Evolutionary conservation across 1,284 basidiomycete species (phyloP), one percentile per base, ranked within the genome.

Genomic region (Blastosporella zonata): DNA sequence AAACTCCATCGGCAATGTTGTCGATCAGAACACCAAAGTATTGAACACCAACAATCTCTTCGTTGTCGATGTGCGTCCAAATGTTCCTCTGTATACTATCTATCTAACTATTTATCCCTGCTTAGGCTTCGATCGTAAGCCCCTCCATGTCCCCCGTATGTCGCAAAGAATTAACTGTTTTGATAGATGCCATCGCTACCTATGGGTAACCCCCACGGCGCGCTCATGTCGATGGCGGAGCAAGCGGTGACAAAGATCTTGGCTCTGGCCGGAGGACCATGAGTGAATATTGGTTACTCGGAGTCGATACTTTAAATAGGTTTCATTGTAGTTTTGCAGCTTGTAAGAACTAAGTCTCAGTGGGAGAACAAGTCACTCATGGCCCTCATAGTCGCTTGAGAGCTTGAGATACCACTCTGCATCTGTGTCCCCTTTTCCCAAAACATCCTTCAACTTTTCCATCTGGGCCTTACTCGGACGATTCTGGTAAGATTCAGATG

Each of bases 1-100:
- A 15, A 72, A 73, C 54, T 69, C 56, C 15, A 79, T 81, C 42
- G 74, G 73, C n/a, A 64, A 67, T 15, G 81, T 83, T 22, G 80
- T 84, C 12, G 81, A 83, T 55, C 61, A 72, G 39, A 81, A 82
- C 60, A 67, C 72, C 20, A 78, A 80, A 62, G 81, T 83, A 8
- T 74, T 74, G 57, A 69, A 70, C 51, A 83, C 80, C 8, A 71
- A 81, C 63, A 82, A 83, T 59, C 62, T 82, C 47, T 73, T 72
- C 48, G 57, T 75, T 36, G 65, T 73, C 25, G 72, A 74, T 55
- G 73, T 66, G 31, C 25, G 52, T 50, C 43, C 34, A 12, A 38
- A 47, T 12, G 34, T 47, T 29, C 17, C 7, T 40, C 27, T 13
- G 18, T 46, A 10, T 20, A 41, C 38, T 48, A n/a, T 47, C 34